Conservation (phyloP, 1,284 basidiomycete species). For the Moesziomyces sp. region DNA sequence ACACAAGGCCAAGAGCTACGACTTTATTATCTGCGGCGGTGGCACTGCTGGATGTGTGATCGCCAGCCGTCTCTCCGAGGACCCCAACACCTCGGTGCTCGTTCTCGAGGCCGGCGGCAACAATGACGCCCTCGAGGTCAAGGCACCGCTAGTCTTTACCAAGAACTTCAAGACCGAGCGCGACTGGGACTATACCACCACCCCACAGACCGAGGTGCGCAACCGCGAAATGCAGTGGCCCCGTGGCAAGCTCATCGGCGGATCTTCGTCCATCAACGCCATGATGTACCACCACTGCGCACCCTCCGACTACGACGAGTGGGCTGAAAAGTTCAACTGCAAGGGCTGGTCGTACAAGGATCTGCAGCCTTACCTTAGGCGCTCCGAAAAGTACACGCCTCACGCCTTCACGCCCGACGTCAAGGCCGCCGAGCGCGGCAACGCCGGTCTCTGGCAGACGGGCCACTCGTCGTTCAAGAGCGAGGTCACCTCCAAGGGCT, state of each 20-base stretch:
- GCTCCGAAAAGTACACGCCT: slow-evolving; percentile 46
- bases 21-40: slow-evolving; percentile 55
- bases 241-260: slow-evolving; percentile 63
- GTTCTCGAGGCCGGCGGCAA: slow-evolving; percentile 57
- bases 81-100: slow-evolving; percentile 49
- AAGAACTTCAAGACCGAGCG: slow-evolving; percentile 53
- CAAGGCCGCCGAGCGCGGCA: slow-evolving; percentile 46
- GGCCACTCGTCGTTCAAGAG: slow-evolving; percentile 50
- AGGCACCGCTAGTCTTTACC: slow-evolving; percentile 49
- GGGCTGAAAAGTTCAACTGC: slow-evolving; percentile 46
- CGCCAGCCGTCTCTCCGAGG: slow-evolving; percentile 51
- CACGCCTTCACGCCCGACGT: slow-evolving; percentile 45
- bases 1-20: slow-evolving; percentile 43
- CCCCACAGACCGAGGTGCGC: slow-evolving; percentile 33
- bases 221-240: slow-evolving; percentile 51
- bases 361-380: slow-evolving; percentile 39
- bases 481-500: slow-evolving; percentile 49
- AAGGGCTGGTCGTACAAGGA: slow-evolving; percentile 56
- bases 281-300: slow-evolving; percentile 60
- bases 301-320: slow-evolving; percentile 54
- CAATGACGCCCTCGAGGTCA: slow-evolving; percentile 48
- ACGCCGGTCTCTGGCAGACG: slow-evolving; percentile 51
- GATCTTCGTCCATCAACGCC: slow-evolving; percentile 70
- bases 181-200: slow-evolving; percentile 60
- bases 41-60: slow-evolving; percentile 60